Percentiles rank a stretch among this genome's conserved stretches.
These are phyloP conservation scores for Chytriomyces sp. DNA, from an alignment of 192 early-diverging fungal genomes.

Conservation along the genomic window DNA sequence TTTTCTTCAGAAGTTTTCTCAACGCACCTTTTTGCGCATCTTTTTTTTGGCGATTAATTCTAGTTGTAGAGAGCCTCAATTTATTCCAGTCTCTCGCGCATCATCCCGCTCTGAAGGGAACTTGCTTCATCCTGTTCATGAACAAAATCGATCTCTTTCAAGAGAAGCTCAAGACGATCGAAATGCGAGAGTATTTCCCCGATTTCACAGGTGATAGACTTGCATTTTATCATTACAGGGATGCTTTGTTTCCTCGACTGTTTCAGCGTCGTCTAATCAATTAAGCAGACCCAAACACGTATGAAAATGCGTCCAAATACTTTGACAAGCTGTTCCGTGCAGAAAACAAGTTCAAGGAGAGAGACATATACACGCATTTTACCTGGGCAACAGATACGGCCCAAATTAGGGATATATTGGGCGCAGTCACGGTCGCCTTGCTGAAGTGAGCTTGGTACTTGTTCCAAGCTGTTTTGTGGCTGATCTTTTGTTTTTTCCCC, in stretches of 20 bases:
- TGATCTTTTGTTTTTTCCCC: neutral
- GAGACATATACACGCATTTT: constrained; percentile 2
- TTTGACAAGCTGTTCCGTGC: constrained; percentile 29
- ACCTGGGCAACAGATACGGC: constrained; percentile 1
- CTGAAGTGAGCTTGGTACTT: neutral
- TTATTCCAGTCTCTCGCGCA: constrained; percentile 41
- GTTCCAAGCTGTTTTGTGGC: neutral
- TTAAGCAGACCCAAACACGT: constrained; percentile 46
- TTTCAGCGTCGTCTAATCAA: too few species aligned
- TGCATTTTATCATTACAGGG: neutral
- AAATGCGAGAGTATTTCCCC: constrained; percentile 45
- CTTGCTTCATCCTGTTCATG: constrained; percentile 67
- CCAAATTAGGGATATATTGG: neutral
- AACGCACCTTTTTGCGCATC: too few species aligned
- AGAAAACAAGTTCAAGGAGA: neutral
- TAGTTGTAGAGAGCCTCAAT: constrained; percentile 49
- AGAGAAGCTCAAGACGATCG: constrained; percentile 50
- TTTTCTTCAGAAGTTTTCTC: too few species aligned
- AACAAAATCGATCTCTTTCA: constrained; percentile 72
- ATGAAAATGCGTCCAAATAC: constrained; percentile 52
- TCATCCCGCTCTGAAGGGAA: constrained; percentile 49
- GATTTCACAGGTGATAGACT: constrained; percentile 10
- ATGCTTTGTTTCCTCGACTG: neutral
- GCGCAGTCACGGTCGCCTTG: neutral
- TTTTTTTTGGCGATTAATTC: too few species aligned